phyloP scores from a whole-genome alignment of 441 rosid genomes.

The Gossypium davidsonii region DNA sequence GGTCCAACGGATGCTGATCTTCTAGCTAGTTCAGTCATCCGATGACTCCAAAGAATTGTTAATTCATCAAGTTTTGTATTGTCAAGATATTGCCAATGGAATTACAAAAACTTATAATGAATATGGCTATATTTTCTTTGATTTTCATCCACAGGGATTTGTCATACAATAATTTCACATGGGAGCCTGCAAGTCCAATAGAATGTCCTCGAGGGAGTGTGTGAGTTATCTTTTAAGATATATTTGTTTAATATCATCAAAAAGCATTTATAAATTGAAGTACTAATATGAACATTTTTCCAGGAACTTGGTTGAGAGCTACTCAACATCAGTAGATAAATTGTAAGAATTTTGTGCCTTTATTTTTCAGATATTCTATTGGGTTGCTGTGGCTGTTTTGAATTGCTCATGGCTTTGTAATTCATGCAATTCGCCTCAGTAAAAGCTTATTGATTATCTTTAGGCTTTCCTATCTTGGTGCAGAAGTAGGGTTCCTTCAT shows the following conservation, averaged over 20 bases:
- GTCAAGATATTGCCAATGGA: neutral
- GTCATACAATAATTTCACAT: conserved; percentile 69
- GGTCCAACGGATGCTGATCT: neutral
- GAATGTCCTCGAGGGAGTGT: conserved; percentile 55
- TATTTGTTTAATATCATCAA: neutral
- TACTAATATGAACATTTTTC: conserved; percentile 4
- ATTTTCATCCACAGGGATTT: conserved; percentile 56
- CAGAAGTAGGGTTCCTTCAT: conserved; percentile 53
- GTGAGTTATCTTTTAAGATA: conserved; percentile 36
- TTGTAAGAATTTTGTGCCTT: conserved; percentile 41
- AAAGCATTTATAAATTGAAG: neutral
- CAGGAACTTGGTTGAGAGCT: conserved; percentile 87
- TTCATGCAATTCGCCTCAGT: neutral
- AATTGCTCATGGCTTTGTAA: neutral
- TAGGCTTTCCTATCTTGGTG: conserved; percentile 19
- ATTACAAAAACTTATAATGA: neutral
- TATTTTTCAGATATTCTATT: neutral
- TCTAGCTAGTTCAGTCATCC: neutral
- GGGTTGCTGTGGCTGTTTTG: neutral
- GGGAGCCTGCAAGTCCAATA: conserved; percentile 46
- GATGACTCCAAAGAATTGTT: neutral
- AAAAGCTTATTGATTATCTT: neutral
- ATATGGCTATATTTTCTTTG: conserved; percentile 1
- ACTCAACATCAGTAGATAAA: conserved; percentile 30
- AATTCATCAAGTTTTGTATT: neutral